These are phyloP conservation scores for Zea luxurians DNA, from an alignment of 176 grass and related monocot species.

Conservation along the genomic window DNA sequence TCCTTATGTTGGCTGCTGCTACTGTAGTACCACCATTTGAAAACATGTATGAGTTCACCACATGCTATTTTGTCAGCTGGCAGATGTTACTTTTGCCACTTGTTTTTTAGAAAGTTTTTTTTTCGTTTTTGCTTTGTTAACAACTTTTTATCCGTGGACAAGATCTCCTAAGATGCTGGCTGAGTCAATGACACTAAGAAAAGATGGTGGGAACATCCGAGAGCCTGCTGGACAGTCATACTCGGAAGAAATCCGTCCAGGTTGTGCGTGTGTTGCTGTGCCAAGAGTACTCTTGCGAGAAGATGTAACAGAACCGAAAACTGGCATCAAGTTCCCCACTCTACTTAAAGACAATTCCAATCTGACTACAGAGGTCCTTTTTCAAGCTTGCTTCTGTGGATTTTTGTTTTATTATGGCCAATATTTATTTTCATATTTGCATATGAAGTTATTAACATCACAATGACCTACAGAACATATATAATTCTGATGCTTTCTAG, in stretches of 20 bases:
- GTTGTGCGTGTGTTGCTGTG: constrained; percentile 58
- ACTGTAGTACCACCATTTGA: constrained; percentile 76
- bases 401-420: not conserved
- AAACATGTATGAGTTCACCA: constrained; percentile 54
- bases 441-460: not conserved
- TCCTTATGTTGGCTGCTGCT: constrained; percentile 72
- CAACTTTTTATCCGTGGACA: constrained; percentile 13
- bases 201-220: constrained; percentile 29
- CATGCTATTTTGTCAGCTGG: constrained; percentile 1
- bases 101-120: not conserved
- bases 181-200: constrained; percentile 61
- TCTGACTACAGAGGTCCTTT: constrained; percentile 56
- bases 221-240: constrained; percentile 36
- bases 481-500: not conserved
- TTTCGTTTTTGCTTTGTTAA: constrained; percentile 31
- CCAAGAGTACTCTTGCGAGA: constrained; percentile 55
- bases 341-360: constrained; percentile 70
- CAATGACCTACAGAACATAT: not conserved
- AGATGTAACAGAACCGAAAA: constrained; percentile 74
- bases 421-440: not conserved
- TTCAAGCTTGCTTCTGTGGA: not conserved
- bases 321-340: constrained; percentile 88
- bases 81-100: not conserved
- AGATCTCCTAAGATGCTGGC: constrained; percentile 75
- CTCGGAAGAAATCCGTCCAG: constrained; percentile 44